Evolutionary conservation across 192 early-diverging fungal species (phyloP).

Genomic region (Dimargaris verticillata): DNA sequence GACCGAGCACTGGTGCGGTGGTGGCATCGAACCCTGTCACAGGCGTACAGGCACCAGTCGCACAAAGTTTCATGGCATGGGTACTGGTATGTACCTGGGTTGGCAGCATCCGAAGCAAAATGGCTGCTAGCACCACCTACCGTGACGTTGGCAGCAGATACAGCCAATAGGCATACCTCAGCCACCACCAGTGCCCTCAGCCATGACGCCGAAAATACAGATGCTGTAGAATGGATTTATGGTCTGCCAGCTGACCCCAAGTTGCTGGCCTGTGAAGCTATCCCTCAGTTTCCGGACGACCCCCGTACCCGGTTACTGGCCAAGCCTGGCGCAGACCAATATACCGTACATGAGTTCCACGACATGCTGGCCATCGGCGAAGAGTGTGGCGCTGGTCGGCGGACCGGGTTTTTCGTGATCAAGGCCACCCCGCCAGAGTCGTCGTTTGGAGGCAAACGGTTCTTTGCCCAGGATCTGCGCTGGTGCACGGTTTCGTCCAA

Average conservation of each 20-base stretch:
- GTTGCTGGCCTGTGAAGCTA: conserved; percentile 20
- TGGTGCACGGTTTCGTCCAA: conserved; percentile 17
- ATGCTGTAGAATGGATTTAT: conserved; percentile 17
- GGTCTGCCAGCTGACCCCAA: conserved; percentile 17
- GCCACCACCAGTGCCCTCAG: too few species aligned
- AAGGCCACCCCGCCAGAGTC: neutral
- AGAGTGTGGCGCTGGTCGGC: conserved; percentile 55
- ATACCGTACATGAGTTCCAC: conserved; percentile 41
- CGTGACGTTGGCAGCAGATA: too few species aligned
- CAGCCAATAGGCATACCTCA: too few species aligned
- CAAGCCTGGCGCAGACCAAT: conserved; percentile 15
- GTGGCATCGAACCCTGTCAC: conserved; percentile 55
- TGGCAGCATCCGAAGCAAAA: too few species aligned
- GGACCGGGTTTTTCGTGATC: conserved; percentile 44
- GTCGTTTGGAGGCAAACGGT: too few species aligned
- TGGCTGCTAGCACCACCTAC: too few species aligned
- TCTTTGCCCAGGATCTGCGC: conserved; percentile 7
- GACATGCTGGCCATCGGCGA: conserved; percentile 50
- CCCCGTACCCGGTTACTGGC: conserved; percentile 25
- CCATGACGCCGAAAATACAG: neutral
- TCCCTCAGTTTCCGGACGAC: conserved; percentile 29
- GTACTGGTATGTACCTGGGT: too few species aligned
- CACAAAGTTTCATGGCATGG: too few species aligned
- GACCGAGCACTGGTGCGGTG: conserved; percentile 52
- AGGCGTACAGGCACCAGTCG: too few species aligned